phyloP scores from a whole-genome alignment of 2,329 filamentous ascomycete species.

The Ophiocordyceps camponoti-saundersi region DNA sequence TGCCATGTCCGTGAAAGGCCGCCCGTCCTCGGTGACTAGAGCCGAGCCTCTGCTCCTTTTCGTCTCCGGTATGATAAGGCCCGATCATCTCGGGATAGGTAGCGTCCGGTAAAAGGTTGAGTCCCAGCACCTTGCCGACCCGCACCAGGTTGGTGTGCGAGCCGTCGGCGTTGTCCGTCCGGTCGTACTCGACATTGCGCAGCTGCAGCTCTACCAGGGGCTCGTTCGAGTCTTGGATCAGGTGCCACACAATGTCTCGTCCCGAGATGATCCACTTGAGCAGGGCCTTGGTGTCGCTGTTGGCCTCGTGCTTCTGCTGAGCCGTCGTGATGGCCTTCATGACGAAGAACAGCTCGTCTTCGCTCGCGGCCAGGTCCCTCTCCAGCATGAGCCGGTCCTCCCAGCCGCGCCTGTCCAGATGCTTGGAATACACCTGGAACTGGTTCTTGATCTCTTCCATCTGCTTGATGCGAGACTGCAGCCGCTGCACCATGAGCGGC shows the following conservation, averaged over 20 bases:
- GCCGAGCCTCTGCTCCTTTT: constrained; percentile 18
- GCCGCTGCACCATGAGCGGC: constrained; percentile 76
- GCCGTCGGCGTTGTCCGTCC: constrained; percentile 91
- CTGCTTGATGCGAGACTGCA: constrained; percentile 85
- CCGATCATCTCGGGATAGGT: constrained; percentile 93
- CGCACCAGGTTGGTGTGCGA: constrained; percentile 89
- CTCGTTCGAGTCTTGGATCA: constrained; percentile 73
- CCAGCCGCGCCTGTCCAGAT: constrained; percentile 79
- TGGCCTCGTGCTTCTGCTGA: constrained; percentile 64
- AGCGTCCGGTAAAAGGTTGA: constrained; percentile 79
- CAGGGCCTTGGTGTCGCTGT: constrained; percentile 58
- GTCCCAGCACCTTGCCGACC: constrained; percentile 70
- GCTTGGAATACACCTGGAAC: constrained; percentile 83
- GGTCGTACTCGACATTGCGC: constrained; percentile 78
- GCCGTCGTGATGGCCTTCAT: constrained; percentile 99
- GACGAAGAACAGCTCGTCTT: constrained; percentile 97
- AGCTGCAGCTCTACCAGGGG: constrained; percentile 88
- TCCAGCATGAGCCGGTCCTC: constrained; percentile 80
- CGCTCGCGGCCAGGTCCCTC: constrained; percentile 71
- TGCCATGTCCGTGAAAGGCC: constrained; percentile 25
- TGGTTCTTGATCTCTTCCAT: constrained; percentile 92
- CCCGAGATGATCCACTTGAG: constrained; percentile 89
- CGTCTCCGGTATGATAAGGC: constrained; percentile 60
- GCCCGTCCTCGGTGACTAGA: constrained; percentile 2
- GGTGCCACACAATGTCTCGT: constrained; percentile 91